Conservation (phyloP, 1,139 yeast genomes). For the Candida sp. region DNA sequence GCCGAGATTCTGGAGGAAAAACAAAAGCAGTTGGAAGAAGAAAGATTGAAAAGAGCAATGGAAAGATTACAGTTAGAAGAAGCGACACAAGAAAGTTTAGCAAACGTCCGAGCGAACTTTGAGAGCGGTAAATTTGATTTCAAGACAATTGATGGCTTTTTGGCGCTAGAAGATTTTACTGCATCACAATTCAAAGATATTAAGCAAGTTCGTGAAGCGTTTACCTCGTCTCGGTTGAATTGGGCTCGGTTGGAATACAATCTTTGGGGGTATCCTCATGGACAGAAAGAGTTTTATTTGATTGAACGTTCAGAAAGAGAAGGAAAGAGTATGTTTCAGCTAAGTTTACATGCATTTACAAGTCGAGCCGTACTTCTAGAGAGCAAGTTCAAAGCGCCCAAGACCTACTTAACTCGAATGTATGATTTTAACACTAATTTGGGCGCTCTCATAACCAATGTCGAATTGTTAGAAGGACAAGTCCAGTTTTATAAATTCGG, state of each 20-base stretch:
- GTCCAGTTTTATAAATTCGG: not conserved
- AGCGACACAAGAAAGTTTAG: conserved; percentile 16
- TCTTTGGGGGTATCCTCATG: conserved; percentile 28
- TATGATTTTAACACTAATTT: not conserved
- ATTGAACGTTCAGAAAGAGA: conserved; percentile 10
- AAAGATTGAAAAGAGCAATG: conserved; percentile 11
- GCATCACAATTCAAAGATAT: conserved; percentile 10
- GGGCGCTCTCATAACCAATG: not conserved
- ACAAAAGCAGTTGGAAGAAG: conserved; percentile 13
- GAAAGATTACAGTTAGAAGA: conserved; percentile 9
- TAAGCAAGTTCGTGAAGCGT: conserved; percentile 10
- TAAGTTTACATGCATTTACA: conserved; percentile 14
- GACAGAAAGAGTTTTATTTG: conserved; percentile 13
- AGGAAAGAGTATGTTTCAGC: conserved; percentile 11
- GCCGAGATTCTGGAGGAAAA: conserved; percentile 24
- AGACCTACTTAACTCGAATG: not conserved
- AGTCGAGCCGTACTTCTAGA: conserved; percentile 10
- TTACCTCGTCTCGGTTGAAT: conserved; percentile 11
- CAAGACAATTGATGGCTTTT: conserved; percentile 30
- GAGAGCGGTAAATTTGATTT: conserved; percentile 16
- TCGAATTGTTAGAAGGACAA: not conserved
- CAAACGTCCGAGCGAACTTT: conserved; percentile 12
- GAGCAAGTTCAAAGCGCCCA: conserved; percentile 10
- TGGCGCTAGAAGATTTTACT: conserved; percentile 16
- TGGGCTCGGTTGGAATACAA: conserved; percentile 32